Conservation (phyloP, 2,329 filamentous ascomycete species). For the Arthrobotrys entomopaga region DNA sequence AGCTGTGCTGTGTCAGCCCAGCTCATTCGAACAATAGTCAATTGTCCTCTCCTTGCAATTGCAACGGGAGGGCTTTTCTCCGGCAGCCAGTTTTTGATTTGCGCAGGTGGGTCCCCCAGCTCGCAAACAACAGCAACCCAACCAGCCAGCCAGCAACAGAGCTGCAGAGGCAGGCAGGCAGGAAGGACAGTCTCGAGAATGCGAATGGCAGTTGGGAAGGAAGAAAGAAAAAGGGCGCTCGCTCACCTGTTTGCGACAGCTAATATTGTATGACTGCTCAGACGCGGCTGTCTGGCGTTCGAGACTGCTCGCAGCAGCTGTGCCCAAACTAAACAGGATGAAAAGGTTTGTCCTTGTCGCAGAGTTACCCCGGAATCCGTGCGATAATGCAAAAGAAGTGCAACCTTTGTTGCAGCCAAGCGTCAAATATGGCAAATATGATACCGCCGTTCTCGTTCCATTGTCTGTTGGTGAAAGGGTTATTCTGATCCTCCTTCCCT, state of each 20-base stretch:
- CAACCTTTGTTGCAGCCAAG: slow-evolving; percentile 4
- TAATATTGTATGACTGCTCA: not conserved
- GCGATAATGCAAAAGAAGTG: slow-evolving; percentile 14
- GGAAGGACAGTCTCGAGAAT: slow-evolving; percentile 1
- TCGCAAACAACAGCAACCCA: slow-evolving; percentile 43
- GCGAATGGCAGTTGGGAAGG: not conserved
- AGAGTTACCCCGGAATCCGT: slow-evolving; percentile 14
- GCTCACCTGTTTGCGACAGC: slow-evolving; percentile 15
- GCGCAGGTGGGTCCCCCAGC: not conserved
- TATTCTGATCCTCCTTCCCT: not conserved
- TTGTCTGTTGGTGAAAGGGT: too few species aligned
- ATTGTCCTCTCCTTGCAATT: slow-evolving; percentile 21
- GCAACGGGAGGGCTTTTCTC: too few species aligned
- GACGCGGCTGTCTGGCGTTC: not conserved
- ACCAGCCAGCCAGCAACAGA: slow-evolving; percentile 8
- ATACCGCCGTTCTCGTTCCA: too few species aligned
- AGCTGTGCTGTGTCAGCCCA: slow-evolving; percentile 49
- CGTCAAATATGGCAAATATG: not conserved
- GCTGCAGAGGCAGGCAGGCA: not conserved
- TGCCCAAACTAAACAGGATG: slow-evolving; percentile 33
- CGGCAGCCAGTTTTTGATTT: slow-evolving; percentile 28
- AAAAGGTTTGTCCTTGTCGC: slow-evolving; percentile 19
- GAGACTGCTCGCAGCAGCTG: not conserved
- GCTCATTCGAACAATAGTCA: slow-evolving; percentile 26
- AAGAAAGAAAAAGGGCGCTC: not conserved